A percentile compares a stretch with the other conserved stretches of the same genome.
Evolutionary conservation across 2,329 filamentous ascomycete species (phyloP).

Genomic region (Lasiodiplodia theobromae): DNA sequence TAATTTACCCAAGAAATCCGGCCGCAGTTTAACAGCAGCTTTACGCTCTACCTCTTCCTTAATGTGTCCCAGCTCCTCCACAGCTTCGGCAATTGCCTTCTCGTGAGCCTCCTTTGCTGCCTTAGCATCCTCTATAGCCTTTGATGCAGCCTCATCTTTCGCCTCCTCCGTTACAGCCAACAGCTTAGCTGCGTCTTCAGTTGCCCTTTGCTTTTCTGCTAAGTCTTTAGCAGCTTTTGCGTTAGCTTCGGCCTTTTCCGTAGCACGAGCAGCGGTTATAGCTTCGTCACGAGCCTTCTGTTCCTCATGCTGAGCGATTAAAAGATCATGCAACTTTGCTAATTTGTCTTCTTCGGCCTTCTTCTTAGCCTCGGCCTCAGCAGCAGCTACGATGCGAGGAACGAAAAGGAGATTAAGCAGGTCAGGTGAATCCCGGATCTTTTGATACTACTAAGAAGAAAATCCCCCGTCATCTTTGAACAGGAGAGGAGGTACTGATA

Average conservation of each 20-base stretch:
- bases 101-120: slow-evolving; percentile 39
- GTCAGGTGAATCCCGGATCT: too few relatives aligned
- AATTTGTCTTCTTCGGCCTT: slow-evolving; percentile 43
- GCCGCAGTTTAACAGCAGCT: slow-evolving; percentile 39
- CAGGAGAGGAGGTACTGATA: not conserved
- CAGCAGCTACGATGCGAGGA: slow-evolving; percentile 33
- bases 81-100: slow-evolving; percentile 47
- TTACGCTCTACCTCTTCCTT: slow-evolving; percentile 58
- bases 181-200: slow-evolving; percentile 40
- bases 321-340: slow-evolving; percentile 46
- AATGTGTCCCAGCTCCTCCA: slow-evolving; percentile 63
- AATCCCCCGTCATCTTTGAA: not conserved
- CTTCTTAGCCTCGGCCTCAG: slow-evolving; percentile 43
- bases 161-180: slow-evolving; percentile 42
- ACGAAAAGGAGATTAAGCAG: too few relatives aligned
- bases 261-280: slow-evolving; percentile 35
- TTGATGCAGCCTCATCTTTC: slow-evolving; percentile 42
- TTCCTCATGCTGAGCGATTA: slow-evolving; percentile 52
- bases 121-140: slow-evolving; percentile 41
- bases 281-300: slow-evolving; percentile 48
- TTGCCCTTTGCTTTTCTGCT: slow-evolving; percentile 54
- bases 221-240: slow-evolving; percentile 59
- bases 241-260: slow-evolving; percentile 48
- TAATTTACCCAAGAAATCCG: too few relatives aligned
- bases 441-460: too few relatives aligned